Evolutionary conservation across 345 rosid species (phyloP), one percentile per base, ranked within the genome.

Genomic region (Salix dunnii): DNA sequence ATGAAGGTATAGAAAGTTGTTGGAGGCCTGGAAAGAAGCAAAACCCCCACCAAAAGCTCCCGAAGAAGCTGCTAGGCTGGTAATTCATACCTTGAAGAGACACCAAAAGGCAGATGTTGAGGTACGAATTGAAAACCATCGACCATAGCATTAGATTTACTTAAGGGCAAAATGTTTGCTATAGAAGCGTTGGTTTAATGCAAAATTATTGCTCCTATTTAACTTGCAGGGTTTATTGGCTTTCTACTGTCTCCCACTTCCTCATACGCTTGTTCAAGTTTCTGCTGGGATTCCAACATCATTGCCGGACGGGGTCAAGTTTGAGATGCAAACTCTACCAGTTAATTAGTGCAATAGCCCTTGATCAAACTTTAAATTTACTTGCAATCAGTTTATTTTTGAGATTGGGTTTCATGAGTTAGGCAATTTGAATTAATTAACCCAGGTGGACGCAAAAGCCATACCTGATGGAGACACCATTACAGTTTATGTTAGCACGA

Each of bases 381-480:
- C 17, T 60, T 36, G 36, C 17, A 18, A 8, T 60, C 61, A 48
- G 30, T 46, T n/a, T 58, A 31, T 77, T 31, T 40, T 65, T 75
- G 55, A 66, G 14, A 23, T 33, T 58, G 23, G 36, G 62, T 63
- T 73, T 71, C n/a, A 25, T 55, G 53, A 70, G 68, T 74, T 65
- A 74, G 67, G 33, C 8, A 27, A 68, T 77, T 40, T 61, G 11
- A 83, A 80, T 70, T 80, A 74, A 79, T 82, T 81, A n/a, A 58
- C 28, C 69, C 81, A 96, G 98, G 94, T 96, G 80, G 97, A 90
- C 82, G 84, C 88, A 65, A 92, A 80, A 74, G 86, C 91, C 33
- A 86, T 96, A 53, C 62, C 93, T 7, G 99, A 96, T 86, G 98
- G 98, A 38, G 99, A 96, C 73, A 88, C 91, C 0, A 76, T 96